Percentiles rank a stretch among this genome's conserved stretches.
Evolutionary conservation across 148 eudicot genomes (phyloP).

Genomic region (Vaccinium darrowii): DNA sequence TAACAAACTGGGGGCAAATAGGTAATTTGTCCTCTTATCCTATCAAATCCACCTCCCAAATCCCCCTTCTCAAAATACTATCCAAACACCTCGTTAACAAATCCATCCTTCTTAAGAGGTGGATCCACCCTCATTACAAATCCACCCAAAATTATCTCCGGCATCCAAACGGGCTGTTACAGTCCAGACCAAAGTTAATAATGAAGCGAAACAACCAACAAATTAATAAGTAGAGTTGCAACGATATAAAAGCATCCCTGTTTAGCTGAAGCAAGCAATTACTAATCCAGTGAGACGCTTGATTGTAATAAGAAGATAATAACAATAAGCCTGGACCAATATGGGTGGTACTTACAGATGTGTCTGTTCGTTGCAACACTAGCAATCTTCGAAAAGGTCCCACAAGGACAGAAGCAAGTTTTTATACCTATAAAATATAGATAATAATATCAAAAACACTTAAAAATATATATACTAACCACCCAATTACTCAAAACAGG

Average conservation of each 20-base stretch:
- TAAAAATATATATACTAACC: background rate
- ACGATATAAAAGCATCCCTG: background rate
- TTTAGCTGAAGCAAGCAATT: background rate
- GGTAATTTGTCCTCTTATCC: too few relatives aligned
- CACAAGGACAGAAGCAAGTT: slow-evolving; percentile 81
- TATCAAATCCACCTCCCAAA: too few relatives aligned
- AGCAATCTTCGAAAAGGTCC: slow-evolving; percentile 79
- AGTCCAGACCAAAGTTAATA: background rate
- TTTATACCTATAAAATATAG: slow-evolving; percentile 66
- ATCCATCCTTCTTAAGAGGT: too few relatives aligned
- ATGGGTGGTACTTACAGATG: slow-evolving; percentile 64
- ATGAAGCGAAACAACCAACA: background rate
- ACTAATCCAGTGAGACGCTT: background rate
- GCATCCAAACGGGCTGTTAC: background rate
- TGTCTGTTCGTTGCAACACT: slow-evolving; percentile 65
- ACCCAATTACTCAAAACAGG: slow-evolving; percentile 2
- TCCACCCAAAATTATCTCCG: too few relatives aligned
- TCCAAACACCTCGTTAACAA: too few relatives aligned
- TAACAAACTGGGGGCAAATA: too few relatives aligned
- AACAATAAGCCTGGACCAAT: slow-evolving; percentile 2
- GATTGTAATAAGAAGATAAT: background rate
- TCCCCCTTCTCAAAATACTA: too few relatives aligned
- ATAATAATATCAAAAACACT: slow-evolving; percentile 8
- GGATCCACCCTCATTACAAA: too few relatives aligned
- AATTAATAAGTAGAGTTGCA: background rate